Base-by-base conservation (phyloP, 441 rosid genomes). In the Pelargonium myrrhifolium region DNA sequence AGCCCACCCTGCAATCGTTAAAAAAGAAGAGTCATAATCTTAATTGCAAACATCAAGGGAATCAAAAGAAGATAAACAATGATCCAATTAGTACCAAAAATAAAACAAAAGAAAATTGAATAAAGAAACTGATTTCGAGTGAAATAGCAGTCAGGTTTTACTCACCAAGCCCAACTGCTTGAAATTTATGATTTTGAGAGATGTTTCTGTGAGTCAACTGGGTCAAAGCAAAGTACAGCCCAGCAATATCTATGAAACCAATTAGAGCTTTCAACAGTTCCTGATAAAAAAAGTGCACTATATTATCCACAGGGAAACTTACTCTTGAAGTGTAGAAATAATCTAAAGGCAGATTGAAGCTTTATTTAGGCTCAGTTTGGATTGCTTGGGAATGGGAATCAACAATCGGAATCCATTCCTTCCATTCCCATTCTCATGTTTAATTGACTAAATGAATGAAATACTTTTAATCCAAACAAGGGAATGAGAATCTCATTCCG, bases 151-250 rank as follows among this genome's bases (percentile, higher is more conserved):
- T 42, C 66, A 73, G 59, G 51, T 22, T 39, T 56, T 45, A 76
- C 93, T 74, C 78, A 93, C 98, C 97, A 17, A 93, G 93, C 22
- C 98, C 98, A 75, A 93, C 94, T 43, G 98, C 96, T 70, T 93
- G 98, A 79, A 89, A 92, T 80, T 92, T 92, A 72, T 92, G 98
- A 71, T 92, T 89, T 69, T 89, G 98, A 39, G 98, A 92, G 72
- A 92, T 92, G 79, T 92, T 92, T 79, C 96, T 74, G 81, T 92
- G 98, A 56, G 93, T 87, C 76, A 92, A 80, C 81, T 89, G 95
- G 26, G 98, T 87, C 67, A 92, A 78, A 65, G 96, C 96, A 82
- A 77, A 88, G 75, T 89, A 89, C 9, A 92, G 84, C 67, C 98
- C 98, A 76, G 95, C 98, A 63, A 93, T 97, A 75, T 93, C 98